Conservation (phyloP, 1,284 basidiomycete species). For the Cutaneotrichosporon arboriforme region DNA sequence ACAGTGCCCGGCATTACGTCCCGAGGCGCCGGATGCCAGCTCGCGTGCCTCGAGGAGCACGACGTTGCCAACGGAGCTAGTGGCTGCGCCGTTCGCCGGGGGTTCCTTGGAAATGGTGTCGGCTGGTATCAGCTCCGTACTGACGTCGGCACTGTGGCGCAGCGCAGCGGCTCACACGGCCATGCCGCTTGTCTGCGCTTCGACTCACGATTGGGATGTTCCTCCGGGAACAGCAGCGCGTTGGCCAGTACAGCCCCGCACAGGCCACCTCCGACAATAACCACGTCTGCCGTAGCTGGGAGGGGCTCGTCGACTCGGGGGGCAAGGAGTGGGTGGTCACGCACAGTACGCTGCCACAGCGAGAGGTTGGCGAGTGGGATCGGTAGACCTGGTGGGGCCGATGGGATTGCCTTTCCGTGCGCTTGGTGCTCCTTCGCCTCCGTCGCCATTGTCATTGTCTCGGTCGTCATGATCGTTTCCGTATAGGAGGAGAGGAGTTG, state of each 20-base stretch:
- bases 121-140: not conserved
- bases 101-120: not conserved
- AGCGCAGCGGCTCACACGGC: no score
- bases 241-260: slow-evolving; percentile 34
- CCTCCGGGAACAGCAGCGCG: slow-evolving; percentile 16
- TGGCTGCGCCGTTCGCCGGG: no score
- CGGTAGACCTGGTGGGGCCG: slow-evolving; percentile 12
- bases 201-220: not conserved
- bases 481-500: no score
- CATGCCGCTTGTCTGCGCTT: no score
- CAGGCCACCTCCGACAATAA: slow-evolving; percentile 37
- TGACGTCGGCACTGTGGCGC: not conserved
- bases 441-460: no score
- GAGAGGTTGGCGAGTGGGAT: slow-evolving; percentile 28
- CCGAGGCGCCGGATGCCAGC: slow-evolving; percentile 41
- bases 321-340: slow-evolving; percentile 30
- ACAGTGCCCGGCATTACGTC: slow-evolving; percentile 44
- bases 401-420: no score
- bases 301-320: slow-evolving; percentile 15
- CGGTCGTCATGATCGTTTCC: no score
- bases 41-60: slow-evolving; percentile 43
- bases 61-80: slow-evolving; percentile 12
- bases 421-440: no score
- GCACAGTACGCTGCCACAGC: slow-evolving; percentile 34
- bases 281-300: slow-evolving; percentile 27